These are phyloP conservation scores for Sporothrix euskadiensis DNA, from an alignment of 2,329 filamentous ascomycete species.

Conservation along the genomic window DNA sequence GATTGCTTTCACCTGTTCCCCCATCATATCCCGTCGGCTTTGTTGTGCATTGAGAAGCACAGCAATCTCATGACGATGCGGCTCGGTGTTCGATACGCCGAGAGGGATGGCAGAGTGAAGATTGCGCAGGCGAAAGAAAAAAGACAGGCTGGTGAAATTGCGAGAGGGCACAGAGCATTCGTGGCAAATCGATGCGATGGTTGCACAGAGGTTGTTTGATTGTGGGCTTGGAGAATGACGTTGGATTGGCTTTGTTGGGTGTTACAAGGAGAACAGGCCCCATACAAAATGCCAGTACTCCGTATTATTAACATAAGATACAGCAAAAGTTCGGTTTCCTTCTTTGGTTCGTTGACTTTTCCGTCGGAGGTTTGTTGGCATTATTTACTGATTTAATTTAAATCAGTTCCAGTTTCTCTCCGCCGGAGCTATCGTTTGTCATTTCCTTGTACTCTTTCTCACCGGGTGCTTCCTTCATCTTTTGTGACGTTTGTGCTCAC, in stretches of 20 bases:
- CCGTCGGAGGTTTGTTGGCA: not conserved
- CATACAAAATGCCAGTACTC: not conserved
- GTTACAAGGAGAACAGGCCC: not conserved
- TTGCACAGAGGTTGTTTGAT: slow-evolving; percentile 6
- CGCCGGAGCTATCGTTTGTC: not conserved
- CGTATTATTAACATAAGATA: not conserved
- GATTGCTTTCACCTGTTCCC: too few species aligned
- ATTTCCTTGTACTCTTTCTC: not conserved
- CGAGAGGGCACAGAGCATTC: slow-evolving; percentile 13
- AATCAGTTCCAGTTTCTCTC: not conserved
- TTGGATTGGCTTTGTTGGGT: not conserved
- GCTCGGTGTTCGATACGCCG: not conserved
- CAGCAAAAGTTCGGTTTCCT: too few species aligned
- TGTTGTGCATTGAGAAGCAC: not conserved
- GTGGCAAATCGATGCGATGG: slow-evolving; percentile 11
- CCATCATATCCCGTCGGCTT: not conserved
- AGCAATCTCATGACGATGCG: not conserved
- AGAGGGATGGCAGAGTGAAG: not conserved
- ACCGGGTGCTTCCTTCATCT: not conserved
- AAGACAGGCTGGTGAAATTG: not conserved
- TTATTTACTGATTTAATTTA: not conserved
- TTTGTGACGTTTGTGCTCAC: not conserved
- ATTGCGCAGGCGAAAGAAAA: not conserved
- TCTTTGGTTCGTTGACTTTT: not conserved
- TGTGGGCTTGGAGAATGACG: not conserved